phyloP scores from a whole-genome alignment of 768 basidiomycete genomes.

The Mrakia blollopis region DNA sequence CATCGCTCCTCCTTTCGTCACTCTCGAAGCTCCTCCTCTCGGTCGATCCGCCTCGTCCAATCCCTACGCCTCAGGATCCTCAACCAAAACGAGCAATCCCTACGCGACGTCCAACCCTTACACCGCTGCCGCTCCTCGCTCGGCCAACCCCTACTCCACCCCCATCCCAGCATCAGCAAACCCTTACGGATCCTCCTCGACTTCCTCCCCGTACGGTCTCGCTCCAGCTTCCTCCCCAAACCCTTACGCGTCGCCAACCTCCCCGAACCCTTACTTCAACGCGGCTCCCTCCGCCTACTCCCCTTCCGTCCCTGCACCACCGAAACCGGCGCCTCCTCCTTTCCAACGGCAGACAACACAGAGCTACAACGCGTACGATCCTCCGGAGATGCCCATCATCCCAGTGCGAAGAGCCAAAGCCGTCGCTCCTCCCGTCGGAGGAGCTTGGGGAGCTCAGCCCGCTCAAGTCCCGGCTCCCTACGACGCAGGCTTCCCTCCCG shows the following conservation, averaged over 20 bases:
- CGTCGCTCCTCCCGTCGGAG: slow-evolving; percentile 10
- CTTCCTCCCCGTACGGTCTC: background rate
- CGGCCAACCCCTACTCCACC: slow-evolving; percentile 15
- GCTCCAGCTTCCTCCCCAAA: slow-evolving; percentile 1
- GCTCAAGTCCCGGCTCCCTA: background rate
- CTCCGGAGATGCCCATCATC: slow-evolving; percentile 21
- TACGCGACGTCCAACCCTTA: slow-evolving; percentile 28
- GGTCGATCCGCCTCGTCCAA: background rate
- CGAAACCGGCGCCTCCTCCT: slow-evolving; percentile 2
- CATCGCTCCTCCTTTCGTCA: background rate
- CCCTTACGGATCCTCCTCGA: background rate
- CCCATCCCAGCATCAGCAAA: background rate
- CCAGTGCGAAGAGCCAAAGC: slow-evolving; percentile 15
- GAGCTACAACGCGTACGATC: slow-evolving; percentile 23
- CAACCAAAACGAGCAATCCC: slow-evolving; percentile 13
- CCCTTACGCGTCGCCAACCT: slow-evolving; percentile 10
- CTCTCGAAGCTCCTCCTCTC: background rate
- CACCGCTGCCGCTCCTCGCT: background rate
- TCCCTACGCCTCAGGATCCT: slow-evolving; percentile 17
- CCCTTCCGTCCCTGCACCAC: background rate
- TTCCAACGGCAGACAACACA: slow-evolving; percentile 7
- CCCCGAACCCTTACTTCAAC: slow-evolving; percentile 13
- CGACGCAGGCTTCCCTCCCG: background rate
- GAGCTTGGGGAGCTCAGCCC: background rate
- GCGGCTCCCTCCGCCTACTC: background rate